These are phyloP conservation scores for Plasmodium coatneyi DNA, from an alignment of 169 alveolate species.

Conservation along the genomic window DNA sequence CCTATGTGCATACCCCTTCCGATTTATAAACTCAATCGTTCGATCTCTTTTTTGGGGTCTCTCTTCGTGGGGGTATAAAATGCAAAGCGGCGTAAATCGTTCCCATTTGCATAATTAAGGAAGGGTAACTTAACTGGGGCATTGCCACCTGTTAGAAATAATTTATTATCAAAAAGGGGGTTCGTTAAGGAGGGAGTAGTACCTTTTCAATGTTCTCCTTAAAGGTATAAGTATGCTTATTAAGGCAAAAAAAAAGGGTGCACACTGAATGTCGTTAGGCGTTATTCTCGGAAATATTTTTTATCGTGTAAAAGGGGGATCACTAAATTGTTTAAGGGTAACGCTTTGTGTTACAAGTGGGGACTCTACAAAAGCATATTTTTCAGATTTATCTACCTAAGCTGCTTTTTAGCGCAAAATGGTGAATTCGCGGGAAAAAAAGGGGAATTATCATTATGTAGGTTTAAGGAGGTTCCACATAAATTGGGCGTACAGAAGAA, in stretches of 20 bases:
- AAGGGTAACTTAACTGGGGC: background rate
- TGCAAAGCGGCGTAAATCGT: background rate
- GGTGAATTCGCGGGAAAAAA: background rate
- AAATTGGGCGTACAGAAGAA: background rate
- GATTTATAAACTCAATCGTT: background rate
- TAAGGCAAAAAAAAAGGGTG: background rate
- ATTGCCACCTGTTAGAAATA: background rate
- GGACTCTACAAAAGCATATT: background rate
- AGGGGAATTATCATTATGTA: background rate
- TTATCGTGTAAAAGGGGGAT: background rate
- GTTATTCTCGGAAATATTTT: background rate
- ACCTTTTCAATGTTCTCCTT: background rate
- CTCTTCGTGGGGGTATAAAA: background rate
- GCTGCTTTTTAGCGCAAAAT: background rate
- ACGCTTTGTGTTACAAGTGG: background rate
- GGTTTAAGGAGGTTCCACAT: background rate
- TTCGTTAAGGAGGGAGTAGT: background rate
- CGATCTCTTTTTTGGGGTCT: background rate
- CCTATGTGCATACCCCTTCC: background rate
- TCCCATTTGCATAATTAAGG: background rate
- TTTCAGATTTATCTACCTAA: background rate
- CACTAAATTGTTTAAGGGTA: background rate
- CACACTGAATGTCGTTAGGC: background rate
- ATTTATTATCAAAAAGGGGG: background rate
- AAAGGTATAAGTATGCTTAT: background rate